Percentiles rank a stretch among this genome's conserved stretches.
phyloP scores from a whole-genome alignment of 1,284 basidiomycete species.

The Golubevia sp. region DNA sequence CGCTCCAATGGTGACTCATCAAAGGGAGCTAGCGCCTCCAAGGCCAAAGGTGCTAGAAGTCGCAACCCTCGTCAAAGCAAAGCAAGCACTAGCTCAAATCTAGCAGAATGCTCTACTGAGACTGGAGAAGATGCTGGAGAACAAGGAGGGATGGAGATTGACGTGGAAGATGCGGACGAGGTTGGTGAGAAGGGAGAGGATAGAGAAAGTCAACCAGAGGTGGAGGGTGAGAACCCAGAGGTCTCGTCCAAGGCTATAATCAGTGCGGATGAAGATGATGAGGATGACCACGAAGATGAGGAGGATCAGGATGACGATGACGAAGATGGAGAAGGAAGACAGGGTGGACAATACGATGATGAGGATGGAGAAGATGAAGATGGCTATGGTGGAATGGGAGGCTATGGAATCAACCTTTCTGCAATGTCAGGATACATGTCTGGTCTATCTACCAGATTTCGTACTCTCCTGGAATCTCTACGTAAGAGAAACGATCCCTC shows the following conservation, averaged over 20 bases:
- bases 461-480: slow-evolving; percentile 35
- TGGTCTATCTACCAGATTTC: slow-evolving; percentile 38
- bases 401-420: slow-evolving; percentile 43
- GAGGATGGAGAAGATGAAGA: slow-evolving; percentile 19
- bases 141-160: slow-evolving; percentile 3
- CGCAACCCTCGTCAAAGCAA: background rate
- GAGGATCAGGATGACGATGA: slow-evolving; percentile 23
- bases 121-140: no score
- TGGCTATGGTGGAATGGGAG: slow-evolving; percentile 18
- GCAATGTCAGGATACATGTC: slow-evolving; percentile 52
- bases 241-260: background rate
- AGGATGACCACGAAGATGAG: slow-evolving; percentile 17
- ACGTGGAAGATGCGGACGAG: slow-evolving; percentile 65
- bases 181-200: slow-evolving; percentile 34
- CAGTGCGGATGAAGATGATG: slow-evolving; percentile 15
- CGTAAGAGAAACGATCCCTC: slow-evolving; percentile 66
- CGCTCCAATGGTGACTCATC: background rate
- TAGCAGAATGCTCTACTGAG: slow-evolving; percentile 1
- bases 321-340: slow-evolving; percentile 17
- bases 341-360: slow-evolving; percentile 10
- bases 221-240: background rate
- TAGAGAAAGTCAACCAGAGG: no score
- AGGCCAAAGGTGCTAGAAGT: background rate
- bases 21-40: background rate
- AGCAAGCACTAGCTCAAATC: background rate